Conservation (phyloP, 2,329 filamentous ascomycete species). For the Ceratocystis variospora region DNA sequence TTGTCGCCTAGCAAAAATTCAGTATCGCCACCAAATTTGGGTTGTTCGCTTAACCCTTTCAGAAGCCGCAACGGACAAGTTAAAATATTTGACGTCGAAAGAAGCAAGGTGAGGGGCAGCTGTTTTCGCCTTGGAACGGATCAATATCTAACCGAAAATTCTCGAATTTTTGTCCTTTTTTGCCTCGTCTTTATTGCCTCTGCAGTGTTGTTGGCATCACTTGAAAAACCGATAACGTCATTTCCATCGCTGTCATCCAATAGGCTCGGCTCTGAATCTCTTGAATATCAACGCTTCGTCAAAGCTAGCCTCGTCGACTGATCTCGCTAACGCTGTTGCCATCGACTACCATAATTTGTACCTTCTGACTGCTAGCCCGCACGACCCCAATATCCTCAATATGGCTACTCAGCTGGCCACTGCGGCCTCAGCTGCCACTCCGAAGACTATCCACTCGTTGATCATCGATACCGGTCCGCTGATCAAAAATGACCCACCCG, state of each 20-base stretch:
- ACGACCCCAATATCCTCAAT: not conserved
- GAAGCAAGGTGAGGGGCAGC: not conserved
- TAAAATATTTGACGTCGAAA: not conserved
- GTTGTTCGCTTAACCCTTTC: not conserved
- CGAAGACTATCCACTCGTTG: slow-evolving; percentile 65
- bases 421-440: slow-evolving; percentile 17
- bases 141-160: too few species aligned
- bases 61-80: not conserved
- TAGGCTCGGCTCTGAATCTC: not conserved
- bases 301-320: too few species aligned
- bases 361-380: not conserved
- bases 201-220: not conserved
- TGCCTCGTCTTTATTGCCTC: not conserved
- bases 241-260: not conserved
- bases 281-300: not conserved
- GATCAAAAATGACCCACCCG: slow-evolving; percentile 79
- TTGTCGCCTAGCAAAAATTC: not conserved
- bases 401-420: slow-evolving; percentile 6
- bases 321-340: too few species aligned
- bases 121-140: too few species aligned
- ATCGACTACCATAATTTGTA: too few species aligned
- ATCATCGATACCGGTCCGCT: slow-evolving; percentile 85
- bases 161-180: not conserved
- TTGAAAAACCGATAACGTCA: not conserved
- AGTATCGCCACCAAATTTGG: not conserved